A percentile compares a stretch with the other conserved stretches of the same genome.
phyloP scores from a whole-genome alignment of 2,329 filamentous ascomycete genomes.

The Tolypocladium inflatum region DNA sequence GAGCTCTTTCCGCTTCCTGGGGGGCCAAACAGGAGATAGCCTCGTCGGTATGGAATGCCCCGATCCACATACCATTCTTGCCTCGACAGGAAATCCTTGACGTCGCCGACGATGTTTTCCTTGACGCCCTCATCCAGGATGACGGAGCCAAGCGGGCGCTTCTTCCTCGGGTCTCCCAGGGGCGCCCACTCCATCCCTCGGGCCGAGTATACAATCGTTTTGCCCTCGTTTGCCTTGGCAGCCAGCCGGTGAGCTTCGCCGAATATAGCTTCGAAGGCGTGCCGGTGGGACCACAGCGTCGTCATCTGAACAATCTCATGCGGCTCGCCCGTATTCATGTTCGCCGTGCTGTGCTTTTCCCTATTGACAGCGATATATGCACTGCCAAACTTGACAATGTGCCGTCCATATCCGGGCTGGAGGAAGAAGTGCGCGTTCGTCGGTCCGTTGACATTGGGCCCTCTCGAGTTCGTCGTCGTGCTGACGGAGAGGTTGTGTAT shows the following conservation, averaged over 20 bases:
- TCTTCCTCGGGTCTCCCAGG: constrained; percentile 76
- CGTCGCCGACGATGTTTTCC: constrained; percentile 69
- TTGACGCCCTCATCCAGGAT: constrained; percentile 77
- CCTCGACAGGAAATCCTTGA: constrained; percentile 70
- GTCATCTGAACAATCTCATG: constrained; percentile 93
- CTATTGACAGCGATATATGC: constrained; percentile 83
- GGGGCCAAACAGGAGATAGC: constrained; percentile 81
- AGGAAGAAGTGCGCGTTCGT: constrained; percentile 75
- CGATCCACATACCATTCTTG: constrained; percentile 86
- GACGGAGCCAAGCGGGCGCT: constrained; percentile 81
- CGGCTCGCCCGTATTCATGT: constrained; percentile 74
- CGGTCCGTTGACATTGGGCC: constrained; percentile 51
- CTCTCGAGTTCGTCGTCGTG: constrained; percentile 50
- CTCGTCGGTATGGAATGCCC: constrained; percentile 86
- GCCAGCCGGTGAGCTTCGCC: constrained; percentile 76
- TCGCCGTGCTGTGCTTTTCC: constrained; percentile 75
- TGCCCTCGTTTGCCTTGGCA: constrained; percentile 73
- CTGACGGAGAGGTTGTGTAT: constrained; percentile 51
- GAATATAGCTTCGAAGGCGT: constrained; percentile 87
- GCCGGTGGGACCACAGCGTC: constrained; percentile 78
- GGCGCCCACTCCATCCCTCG: constrained; percentile 76
- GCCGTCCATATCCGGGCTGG: constrained; percentile 82
- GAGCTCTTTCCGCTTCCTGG: constrained; percentile 91
- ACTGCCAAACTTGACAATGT: constrained; percentile 77
- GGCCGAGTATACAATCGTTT: constrained; percentile 84